These are phyloP conservation scores for Bertia moriformis DNA, from an alignment of 2,329 filamentous ascomycete genomes.

Conservation along the genomic window DNA sequence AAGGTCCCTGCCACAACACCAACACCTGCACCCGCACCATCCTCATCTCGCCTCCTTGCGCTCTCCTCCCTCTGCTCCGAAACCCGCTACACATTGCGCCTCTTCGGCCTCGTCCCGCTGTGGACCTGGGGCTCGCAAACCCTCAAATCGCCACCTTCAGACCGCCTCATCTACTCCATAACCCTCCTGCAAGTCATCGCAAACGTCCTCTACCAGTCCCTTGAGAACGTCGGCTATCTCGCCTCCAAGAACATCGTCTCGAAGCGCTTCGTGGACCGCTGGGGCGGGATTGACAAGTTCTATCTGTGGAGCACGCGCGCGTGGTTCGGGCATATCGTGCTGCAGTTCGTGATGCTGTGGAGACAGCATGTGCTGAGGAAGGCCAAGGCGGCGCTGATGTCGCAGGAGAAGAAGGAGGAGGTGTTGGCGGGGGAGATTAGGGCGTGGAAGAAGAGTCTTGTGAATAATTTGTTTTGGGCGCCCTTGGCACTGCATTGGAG, in stretches of 20 bases:
- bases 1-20: no score
- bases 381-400: not conserved
- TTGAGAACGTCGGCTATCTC: constrained; percentile 48
- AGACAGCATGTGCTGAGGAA: not conserved
- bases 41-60: constrained; percentile 17
- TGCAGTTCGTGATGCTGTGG: constrained; percentile 1
- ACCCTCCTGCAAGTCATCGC: constrained; percentile 35
- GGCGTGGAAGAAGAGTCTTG: not conserved
- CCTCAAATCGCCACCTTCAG: constrained; percentile 17
- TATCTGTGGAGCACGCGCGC: not conserved
- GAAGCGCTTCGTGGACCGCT: not conserved
- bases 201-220: constrained; percentile 36
- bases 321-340: not conserved
- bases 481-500: not conserved
- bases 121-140: constrained; percentile 26
- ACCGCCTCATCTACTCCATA: constrained; percentile 28
- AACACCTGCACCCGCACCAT: not conserved
- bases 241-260: constrained; percentile 9
- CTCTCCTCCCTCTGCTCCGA: constrained; percentile 33
- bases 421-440: not conserved
- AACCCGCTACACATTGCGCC: constrained; percentile 30
- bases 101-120: constrained; percentile 40
- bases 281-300: not conserved
- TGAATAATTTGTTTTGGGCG: not conserved
- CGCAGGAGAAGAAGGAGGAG: not conserved